Evolutionary conservation across 306 rosid species (phyloP), one percentile per base, ranked within the genome.

Genomic region (Dryas alaskensis): DNA sequence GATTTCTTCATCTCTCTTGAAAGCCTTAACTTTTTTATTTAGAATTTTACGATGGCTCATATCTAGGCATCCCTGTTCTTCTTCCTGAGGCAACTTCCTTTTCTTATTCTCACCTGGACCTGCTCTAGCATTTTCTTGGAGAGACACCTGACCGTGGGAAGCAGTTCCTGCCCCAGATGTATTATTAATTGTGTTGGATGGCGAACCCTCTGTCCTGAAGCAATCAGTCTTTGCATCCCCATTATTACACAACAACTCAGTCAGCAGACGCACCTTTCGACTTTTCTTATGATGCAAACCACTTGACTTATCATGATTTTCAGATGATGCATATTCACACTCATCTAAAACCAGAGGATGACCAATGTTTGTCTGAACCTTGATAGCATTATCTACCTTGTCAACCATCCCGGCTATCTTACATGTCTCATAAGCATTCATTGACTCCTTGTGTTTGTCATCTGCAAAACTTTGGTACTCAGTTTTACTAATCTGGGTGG

Each of bases 201-300:
- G 74, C 71, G 84, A 82, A 75, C 79, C 87, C 73, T 77, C 88
- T 52, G 16, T 42, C 8, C 72, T 63, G 53, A 69, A 70, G 72
- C 51, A 77, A 58, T 77, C 89, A 54, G 79, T 75, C 81, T 85
- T 89, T 27, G 69, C 55, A 61, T 84, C 86, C 42, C 82, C 87
- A 74, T 85, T 83, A 73, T 83, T 87, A 84, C 86, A 77, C 75
- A 91, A 79, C 77, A 95, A 83, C 70, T 95, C 99, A 79, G 92
- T 75, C 90, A 95, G 84, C 74, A 90, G 80, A 63, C 99, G 99
- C 76, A 87, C 85, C 89, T 89, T 95, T 73, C 86, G 89, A 59
- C 83, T 82, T 79, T 82, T 92, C 85, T 87, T 81, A 63, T 93
- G 96, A 66, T 83, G 88, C 52, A 81, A 75, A 54, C 83, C 80